phyloP scores from a whole-genome alignment of 805 yeast genomes.

The Pichia rugopelliculosa region DNA sequence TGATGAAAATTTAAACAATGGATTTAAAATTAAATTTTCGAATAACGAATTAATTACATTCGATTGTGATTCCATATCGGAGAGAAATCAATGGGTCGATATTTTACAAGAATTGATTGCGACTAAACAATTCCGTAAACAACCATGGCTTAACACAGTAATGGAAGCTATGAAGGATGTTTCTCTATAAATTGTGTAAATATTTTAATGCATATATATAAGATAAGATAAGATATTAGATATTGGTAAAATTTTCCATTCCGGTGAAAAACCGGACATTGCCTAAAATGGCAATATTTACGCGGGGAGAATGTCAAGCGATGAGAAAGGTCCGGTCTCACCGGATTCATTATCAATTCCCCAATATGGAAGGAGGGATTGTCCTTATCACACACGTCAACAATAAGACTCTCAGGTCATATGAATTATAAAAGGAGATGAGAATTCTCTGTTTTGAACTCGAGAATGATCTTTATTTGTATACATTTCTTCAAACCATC shows the following conservation, averaged over 20 bases:
- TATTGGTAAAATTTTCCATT: too few species aligned
- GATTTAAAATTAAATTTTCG: constrained; percentile 66
- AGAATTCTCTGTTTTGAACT: background rate
- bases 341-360: background rate
- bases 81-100: constrained; percentile 59
- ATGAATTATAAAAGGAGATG: background rate
- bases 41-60: constrained; percentile 80
- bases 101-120: constrained; percentile 49
- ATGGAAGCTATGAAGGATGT: constrained; percentile 7
- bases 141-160: constrained; percentile 33
- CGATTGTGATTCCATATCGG: constrained; percentile 66
- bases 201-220: too few species aligned
- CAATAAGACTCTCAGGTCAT: background rate
- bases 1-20: constrained; percentile 63
- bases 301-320: too few species aligned
- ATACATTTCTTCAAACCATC: background rate
- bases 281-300: background rate
- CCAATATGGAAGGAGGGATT: background rate
- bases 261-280: constrained; percentile 1
- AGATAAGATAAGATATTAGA: too few species aligned
- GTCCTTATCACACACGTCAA: background rate
- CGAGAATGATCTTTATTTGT: too few species aligned
- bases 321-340: background rate
- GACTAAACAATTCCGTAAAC: constrained; percentile 25
- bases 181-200: background rate